Evolutionary conservation across 345 rosid genomes (phyloP).

Genomic region (Excoecaria cochinchinensis): DNA sequence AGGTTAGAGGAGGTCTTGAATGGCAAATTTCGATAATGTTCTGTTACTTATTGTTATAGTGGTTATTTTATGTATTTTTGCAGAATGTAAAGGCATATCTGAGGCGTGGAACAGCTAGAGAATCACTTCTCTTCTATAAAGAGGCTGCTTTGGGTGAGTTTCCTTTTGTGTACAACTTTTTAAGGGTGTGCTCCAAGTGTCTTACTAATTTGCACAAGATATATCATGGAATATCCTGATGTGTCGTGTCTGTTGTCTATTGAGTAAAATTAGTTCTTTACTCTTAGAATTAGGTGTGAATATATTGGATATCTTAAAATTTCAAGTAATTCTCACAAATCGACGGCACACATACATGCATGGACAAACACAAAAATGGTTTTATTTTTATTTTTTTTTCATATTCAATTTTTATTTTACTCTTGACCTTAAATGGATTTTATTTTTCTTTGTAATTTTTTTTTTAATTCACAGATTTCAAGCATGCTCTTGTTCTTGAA

Average conservation of each 20-base stretch:
- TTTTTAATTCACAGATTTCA: constrained; percentile 62
- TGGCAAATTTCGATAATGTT: neutral
- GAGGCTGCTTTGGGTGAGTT: constrained; percentile 76
- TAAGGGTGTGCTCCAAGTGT: neutral
- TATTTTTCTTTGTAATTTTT: neutral
- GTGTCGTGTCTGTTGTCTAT: neutral
- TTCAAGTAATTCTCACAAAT: neutral
- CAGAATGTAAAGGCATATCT: constrained; percentile 95
- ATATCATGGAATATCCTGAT: neutral
- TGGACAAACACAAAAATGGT: too few relatives aligned
- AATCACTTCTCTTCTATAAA: constrained; percentile 67
- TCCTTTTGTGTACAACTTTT: neutral
- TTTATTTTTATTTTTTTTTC: neutral
- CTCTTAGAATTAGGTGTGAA: neutral
- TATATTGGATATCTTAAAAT: neutral
- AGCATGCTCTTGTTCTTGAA: constrained; percentile 80
- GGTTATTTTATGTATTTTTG: neutral
- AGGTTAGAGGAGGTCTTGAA: neutral
- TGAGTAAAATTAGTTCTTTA: neutral
- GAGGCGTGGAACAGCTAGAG: constrained; percentile 93
- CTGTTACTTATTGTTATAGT: neutral
- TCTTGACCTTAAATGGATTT: neutral
- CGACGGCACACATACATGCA: neutral
- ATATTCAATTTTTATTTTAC: neutral
- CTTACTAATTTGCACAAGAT: neutral